These are phyloP conservation scores for Fraxinus latifolia DNA, from an alignment of 305 asterid genomes.

Conservation along the genomic window DNA sequence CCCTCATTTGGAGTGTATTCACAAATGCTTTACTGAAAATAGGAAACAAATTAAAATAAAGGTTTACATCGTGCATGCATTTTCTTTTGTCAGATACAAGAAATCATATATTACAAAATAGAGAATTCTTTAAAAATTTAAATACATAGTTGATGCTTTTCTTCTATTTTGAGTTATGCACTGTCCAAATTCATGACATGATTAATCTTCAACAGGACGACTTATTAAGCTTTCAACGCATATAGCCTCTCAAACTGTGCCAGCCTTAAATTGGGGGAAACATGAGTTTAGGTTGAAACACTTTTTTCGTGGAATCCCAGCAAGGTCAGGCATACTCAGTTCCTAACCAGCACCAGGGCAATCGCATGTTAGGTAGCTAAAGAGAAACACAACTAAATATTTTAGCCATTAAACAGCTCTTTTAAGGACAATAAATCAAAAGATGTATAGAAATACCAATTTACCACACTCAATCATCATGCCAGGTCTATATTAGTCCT, in stretches of 20 bases:
- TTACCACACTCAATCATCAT: not conserved
- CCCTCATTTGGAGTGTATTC: constrained; percentile 50
- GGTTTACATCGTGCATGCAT: not conserved
- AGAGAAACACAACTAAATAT: not conserved
- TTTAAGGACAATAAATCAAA: not conserved
- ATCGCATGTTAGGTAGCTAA: not conserved
- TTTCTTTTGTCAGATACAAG: not conserved
- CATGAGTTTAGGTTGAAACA: constrained; percentile 5
- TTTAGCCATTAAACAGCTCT: not conserved
- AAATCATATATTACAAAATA: not conserved
- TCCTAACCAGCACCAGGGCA: not conserved
- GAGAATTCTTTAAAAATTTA: not conserved
- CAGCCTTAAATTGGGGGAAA: not conserved
- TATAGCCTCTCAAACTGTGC: not conserved
- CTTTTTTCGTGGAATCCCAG: not conserved
- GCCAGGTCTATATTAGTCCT: not conserved
- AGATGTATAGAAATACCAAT: not conserved
- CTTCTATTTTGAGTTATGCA: not conserved
- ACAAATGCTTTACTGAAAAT: constrained; percentile 64
- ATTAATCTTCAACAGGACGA: not conserved
- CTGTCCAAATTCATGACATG: not conserved
- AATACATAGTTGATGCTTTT: not conserved
- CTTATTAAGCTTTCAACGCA: not conserved
- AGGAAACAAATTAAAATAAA: constrained; percentile 15
- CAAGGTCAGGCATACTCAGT: not conserved